A percentile compares a stretch with the other conserved stretches of the same genome.
Evolutionary conservation across 805 yeast genomes (phyloP).

Genomic region (Kurtzmaniella cleridarum): DNA sequence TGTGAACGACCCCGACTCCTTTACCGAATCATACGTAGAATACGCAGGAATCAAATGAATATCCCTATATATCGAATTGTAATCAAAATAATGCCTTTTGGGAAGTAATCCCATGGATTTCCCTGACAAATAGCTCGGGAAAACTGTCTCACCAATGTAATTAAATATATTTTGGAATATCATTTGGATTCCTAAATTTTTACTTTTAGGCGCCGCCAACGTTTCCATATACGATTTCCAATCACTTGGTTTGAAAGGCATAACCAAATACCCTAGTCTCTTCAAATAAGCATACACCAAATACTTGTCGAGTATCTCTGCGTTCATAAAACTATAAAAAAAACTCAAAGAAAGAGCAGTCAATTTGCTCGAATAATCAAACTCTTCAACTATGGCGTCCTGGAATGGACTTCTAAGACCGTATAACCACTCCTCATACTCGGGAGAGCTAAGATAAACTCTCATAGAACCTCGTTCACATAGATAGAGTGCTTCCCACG

Average conservation of each 20-base stretch:
- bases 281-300: slow-evolving; percentile 70
- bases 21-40: slow-evolving; percentile 9
- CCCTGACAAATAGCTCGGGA: too few relatives aligned
- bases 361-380: slow-evolving; percentile 17
- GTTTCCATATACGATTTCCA: not conserved
- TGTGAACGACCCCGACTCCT: slow-evolving; percentile 1
- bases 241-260: slow-evolving; percentile 10
- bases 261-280: slow-evolving; percentile 71
- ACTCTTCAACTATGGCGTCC: slow-evolving; percentile 6
- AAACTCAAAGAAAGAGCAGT: slow-evolving; percentile 54
- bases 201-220: too few relatives aligned
- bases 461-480: slow-evolving; percentile 67
- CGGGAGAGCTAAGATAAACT: slow-evolving; percentile 19
- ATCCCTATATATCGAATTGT: slow-evolving; percentile 16
- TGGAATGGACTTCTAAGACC: too few relatives aligned
- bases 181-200: too few relatives aligned
- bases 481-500: slow-evolving; percentile 70
- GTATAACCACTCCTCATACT: slow-evolving; percentile 15
- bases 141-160: too few relatives aligned
- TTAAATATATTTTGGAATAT: too few relatives aligned
- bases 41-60: slow-evolving; percentile 15
- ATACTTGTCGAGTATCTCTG: slow-evolving; percentile 42
- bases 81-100: slow-evolving; percentile 20
- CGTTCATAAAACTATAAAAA: slow-evolving; percentile 50
- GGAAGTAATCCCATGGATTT: not conserved